Evolutionary conservation across 1,284 basidiomycete species (phyloP).

Genomic region (Papiliotrema nemorosa): DNA sequence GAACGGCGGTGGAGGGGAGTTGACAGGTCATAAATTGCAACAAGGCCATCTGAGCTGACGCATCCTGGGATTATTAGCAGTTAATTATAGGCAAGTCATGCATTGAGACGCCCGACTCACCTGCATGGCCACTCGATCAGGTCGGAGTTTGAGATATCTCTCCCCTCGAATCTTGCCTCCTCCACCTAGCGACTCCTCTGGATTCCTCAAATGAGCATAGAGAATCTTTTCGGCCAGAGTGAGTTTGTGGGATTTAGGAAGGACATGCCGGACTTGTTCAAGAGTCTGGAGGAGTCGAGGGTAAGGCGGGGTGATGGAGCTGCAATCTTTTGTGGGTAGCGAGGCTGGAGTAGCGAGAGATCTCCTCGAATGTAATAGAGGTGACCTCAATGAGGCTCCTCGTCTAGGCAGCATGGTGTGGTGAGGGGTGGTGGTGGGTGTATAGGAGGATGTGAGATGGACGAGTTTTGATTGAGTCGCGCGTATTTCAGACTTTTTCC

Average conservation of each 20-base stretch:
- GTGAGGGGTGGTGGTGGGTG: neutral
- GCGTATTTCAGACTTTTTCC: neutral
- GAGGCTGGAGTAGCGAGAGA: constrained; percentile 42
- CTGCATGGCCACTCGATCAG: constrained; percentile 97
- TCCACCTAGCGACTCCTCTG: constrained; percentile 64
- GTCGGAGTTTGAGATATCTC: constrained; percentile 82
- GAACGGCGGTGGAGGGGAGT: constrained; percentile 76
- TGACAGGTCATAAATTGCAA: constrained; percentile 99
- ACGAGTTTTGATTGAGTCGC: neutral
- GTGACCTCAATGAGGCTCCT: too few species aligned
- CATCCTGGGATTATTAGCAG: constrained; percentile 56
- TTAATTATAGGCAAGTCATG: neutral
- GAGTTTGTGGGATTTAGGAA: constrained; percentile 60
- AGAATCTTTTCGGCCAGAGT: constrained; percentile 97
- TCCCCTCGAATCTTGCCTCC: constrained; percentile 74
- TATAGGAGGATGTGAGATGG: neutral
- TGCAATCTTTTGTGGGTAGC: constrained; percentile 48
- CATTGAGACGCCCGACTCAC: constrained; percentile 26
- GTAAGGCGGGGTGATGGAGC: constrained; percentile 88
- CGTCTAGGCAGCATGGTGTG: too few species aligned
- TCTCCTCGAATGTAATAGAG: neutral
- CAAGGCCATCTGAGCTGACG: constrained; percentile 91
- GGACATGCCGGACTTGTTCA: constrained; percentile 63
- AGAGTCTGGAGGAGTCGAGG: constrained; percentile 70
- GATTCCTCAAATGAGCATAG: constrained; percentile 86